Base-by-base conservation (phyloP, 257 asterid genomes). In the Perilla frutescens region DNA sequence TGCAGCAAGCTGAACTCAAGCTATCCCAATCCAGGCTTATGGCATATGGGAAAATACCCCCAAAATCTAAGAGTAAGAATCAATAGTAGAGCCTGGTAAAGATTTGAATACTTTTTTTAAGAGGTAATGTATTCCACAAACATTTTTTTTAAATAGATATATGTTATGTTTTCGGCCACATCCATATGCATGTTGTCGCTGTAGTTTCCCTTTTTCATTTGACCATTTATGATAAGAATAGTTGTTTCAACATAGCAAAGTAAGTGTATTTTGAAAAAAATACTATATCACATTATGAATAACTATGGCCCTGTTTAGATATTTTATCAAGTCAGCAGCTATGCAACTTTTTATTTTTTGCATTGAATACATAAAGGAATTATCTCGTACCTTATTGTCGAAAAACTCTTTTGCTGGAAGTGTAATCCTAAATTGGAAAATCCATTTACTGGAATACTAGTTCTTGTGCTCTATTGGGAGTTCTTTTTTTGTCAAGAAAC, bases 21-120 rank as follows among this genome's bases (percentile, higher is more conserved):
- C 34, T 85, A 41, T 48, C 96, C 12, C 71, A 1, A 5, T 3
- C 72, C 1, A 87, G 92, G 84, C 91, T 78, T 71, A 55, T 55
- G 80, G 91, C 96, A 15, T 93, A 88, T 76, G 88, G 90, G 76
- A 84, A 67, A 77, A 81, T 70, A 62, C 82, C 78, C 5, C 34
- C 88, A 10, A 87, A 83, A 71, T 55, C 89, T n/a, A 86, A 84
- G 84, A 82, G 81, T 39, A 86, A 81, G 86, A 88, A 87, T 47
- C 84, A 81, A 43, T 65, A 80, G 72, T 59, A 66, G 62, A 44
- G 55, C 43, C 10, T 39, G 74, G 62, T 9, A 29, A 47, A 43
- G 58, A 62, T 66, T 71, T 44, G 40, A 57, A 37, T 6, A 8
- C 75, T 65, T 71, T n/a, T 4, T 59, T 26, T 5, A 6, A 32